Percentiles rank a stretch among this genome's conserved stretches.
Conservation (phyloP, 441 rosid genomes). For the Populus hybrid region DNA sequence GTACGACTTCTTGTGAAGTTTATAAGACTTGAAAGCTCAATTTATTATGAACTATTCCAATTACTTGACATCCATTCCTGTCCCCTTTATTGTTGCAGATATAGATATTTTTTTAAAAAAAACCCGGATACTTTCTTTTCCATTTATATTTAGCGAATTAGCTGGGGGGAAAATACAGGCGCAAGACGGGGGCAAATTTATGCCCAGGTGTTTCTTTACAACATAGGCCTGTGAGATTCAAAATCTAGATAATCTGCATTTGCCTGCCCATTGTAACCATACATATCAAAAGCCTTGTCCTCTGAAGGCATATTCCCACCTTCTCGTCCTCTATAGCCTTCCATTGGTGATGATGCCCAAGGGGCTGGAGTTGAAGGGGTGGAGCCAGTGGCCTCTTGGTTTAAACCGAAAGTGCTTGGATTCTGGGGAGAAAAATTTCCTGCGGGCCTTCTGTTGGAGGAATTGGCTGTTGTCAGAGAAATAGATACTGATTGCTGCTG, state of each 20-base stretch:
- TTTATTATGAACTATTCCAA: not conserved
- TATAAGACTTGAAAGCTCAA: not conserved
- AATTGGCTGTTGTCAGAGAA: conserved; percentile 54
- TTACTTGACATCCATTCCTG: not conserved
- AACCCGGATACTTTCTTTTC: not conserved
- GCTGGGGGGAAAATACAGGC: conserved; percentile 5
- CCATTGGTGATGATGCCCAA: conserved; percentile 63
- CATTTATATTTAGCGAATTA: conserved; percentile 1
- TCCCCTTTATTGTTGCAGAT: not conserved
- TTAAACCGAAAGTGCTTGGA: conserved; percentile 43
- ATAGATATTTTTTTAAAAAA: not conserved
- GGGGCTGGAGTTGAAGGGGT: conserved; percentile 62
- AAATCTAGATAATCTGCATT: conserved; percentile 46
- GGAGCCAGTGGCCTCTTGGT: conserved; percentile 69
- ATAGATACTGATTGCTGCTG: conserved; percentile 59
- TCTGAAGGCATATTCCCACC: conserved; percentile 35
- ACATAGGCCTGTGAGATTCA: conserved; percentile 46
- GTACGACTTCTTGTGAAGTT: not conserved
- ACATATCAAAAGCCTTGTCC: conserved; percentile 52
- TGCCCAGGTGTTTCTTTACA: conserved; percentile 29
- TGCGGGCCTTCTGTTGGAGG: conserved; percentile 63
- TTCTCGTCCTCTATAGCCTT: conserved; percentile 61
- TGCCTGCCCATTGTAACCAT: conserved; percentile 43
- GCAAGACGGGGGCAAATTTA: not conserved
- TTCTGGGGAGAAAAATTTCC: conserved; percentile 79